Conservation (phyloP, 2,329 filamentous ascomycete genomes). For the Scedosporium aurantiacum region DNA sequence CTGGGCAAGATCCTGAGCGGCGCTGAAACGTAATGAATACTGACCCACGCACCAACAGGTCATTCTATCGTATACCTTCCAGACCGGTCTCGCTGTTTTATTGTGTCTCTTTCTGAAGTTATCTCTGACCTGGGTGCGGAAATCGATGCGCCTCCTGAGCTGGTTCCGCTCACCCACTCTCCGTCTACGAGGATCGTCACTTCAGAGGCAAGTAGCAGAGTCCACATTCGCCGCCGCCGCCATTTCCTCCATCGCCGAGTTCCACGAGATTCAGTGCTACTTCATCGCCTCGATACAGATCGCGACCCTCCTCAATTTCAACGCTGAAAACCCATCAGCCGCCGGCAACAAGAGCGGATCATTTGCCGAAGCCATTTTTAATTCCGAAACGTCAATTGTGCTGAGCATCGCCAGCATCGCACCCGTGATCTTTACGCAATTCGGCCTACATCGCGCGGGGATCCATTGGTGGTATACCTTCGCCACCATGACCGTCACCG, state of each 20-base stretch:
- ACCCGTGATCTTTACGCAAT: neutral
- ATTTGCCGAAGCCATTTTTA: neutral
- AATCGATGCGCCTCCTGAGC: neutral
- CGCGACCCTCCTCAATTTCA: neutral
- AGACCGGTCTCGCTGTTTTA: neutral
- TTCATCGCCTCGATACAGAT: neutral
- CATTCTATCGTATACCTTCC: neutral
- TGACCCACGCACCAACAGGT: neutral
- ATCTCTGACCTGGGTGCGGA: neutral
- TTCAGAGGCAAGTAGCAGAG: neutral
- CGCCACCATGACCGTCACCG: neutral
- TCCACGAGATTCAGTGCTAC: conserved; percentile 1
- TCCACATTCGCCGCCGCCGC: neutral
- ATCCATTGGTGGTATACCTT: conserved; percentile 3
- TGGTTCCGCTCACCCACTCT: neutral
- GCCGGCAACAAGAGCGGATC: neutral
- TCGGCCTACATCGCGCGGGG: neutral
- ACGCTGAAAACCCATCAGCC: neutral
- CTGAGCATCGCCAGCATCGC: conserved; percentile 1
- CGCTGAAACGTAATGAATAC: neutral
- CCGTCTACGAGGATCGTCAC: neutral
- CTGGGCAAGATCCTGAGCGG: neutral
- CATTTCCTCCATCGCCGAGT: conserved; percentile 2
- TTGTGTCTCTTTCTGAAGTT: conserved; percentile 1
- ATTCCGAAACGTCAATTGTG: neutral